Percentiles rank a stretch among this genome's conserved stretches.
These are phyloP conservation scores for Wickerhamiella sorbophila DNA, from an alignment of 805 yeast species.

Conservation along the genomic window DNA sequence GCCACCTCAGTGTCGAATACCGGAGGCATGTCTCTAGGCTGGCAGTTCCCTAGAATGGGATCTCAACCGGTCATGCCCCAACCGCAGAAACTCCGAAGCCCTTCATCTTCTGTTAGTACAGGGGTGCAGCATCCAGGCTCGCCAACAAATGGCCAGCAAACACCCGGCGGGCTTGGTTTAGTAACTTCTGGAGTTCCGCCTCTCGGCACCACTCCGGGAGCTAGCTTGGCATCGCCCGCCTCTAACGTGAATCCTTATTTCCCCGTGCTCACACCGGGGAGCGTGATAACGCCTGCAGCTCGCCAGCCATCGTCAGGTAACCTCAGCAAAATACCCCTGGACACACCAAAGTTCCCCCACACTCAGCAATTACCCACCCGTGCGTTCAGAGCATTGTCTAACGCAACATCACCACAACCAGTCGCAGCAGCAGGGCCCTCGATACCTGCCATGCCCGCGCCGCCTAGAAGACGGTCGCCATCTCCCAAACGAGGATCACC, in stretches of 20 bases:
- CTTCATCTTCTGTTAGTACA: background rate
- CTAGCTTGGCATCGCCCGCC: background rate
- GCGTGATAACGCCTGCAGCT: background rate
- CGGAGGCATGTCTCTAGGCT: background rate
- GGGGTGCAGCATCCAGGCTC: no score
- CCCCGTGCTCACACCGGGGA: background rate
- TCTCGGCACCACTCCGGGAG: background rate
- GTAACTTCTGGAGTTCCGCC: no score
- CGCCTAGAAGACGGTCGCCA: constrained; percentile 10
- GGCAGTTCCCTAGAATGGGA: background rate
- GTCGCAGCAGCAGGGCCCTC: constrained; percentile 2
- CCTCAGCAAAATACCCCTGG: background rate
- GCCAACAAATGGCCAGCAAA: no score
- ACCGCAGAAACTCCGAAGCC: background rate
- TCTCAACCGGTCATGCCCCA: background rate
- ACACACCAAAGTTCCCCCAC: constrained; percentile 6
- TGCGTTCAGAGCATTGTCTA: constrained; percentile 21
- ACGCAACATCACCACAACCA: constrained; percentile 12
- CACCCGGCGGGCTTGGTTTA: no score
- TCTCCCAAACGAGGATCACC: constrained; percentile 7
- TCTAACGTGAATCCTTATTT: background rate
- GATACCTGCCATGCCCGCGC: constrained; percentile 1
- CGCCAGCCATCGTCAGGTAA: background rate
- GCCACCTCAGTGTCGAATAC: background rate
- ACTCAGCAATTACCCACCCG: constrained; percentile 6